A percentile compares a stretch with the other conserved stretches of the same genome.
These are phyloP conservation scores for Nakazawaea pomicola DNA, from an alignment of 805 yeast species.

Conservation along the genomic window DNA sequence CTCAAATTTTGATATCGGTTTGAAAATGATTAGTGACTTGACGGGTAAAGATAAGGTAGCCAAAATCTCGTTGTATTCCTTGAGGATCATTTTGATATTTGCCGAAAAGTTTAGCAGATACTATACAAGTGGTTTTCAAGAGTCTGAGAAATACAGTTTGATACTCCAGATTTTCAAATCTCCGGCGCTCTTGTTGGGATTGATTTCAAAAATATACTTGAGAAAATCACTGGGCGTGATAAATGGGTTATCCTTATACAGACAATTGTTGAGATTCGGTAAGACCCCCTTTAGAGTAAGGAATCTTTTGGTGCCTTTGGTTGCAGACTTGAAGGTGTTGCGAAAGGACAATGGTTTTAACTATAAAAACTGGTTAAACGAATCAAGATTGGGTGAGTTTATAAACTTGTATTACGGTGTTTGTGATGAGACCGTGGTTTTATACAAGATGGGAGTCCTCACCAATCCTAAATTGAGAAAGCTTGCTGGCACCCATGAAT, in stretches of 20 bases:
- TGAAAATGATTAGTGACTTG: conserved; percentile 47
- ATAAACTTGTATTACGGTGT: conserved; percentile 58
- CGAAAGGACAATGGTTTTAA: conserved; percentile 16
- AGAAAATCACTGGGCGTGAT: conserved; percentile 39
- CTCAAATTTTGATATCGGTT: conserved; percentile 37
- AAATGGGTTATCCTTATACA: conserved; percentile 45
- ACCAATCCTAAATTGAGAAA: conserved; percentile 30
- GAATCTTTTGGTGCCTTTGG: conserved; percentile 23
- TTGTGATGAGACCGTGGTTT: conserved; percentile 56
- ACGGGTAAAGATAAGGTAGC: conserved; percentile 72
- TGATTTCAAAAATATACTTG: conserved; percentile 35
- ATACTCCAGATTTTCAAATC: conserved; percentile 21
- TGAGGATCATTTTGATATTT: conserved; percentile 47
- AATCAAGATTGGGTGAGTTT: conserved; percentile 43
- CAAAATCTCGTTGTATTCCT: conserved; percentile 53
- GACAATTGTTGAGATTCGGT: conserved; percentile 69
- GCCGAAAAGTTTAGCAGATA: conserved; percentile 31
- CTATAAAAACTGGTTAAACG: conserved; percentile 33
- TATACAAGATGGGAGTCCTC: conserved; percentile 49
- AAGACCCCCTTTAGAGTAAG: conserved; percentile 55
- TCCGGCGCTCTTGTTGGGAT: conserved; percentile 25
- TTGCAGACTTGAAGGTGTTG: not conserved
- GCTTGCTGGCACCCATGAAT: conserved; percentile 51
- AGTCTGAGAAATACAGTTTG: conserved; percentile 20
- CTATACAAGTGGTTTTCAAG: conserved; percentile 21